Evolutionary conservation across 1,284 basidiomycete genomes (phyloP), one percentile per base, ranked within the genome.

Genomic region (Ceratobasidium sp.): DNA sequence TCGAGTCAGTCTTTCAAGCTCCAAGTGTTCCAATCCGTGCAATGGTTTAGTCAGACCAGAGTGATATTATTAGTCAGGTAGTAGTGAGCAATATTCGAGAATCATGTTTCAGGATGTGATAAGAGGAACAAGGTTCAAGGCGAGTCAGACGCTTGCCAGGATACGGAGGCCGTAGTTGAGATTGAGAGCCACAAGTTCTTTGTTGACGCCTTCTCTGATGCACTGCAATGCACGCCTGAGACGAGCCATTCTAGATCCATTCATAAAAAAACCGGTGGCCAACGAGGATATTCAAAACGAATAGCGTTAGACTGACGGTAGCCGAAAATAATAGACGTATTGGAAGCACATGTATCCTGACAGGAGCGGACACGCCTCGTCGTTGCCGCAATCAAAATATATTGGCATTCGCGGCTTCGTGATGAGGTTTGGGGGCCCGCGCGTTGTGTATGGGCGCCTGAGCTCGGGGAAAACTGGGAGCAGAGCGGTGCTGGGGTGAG

Each of bases 301-400:
- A 59, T 39, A 59, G 19, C 56, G 56, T 59, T 59, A 59, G 56
- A 29, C 54, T 58, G 3, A n/a, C 9, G 3, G 6, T 58, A 58
- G 34, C 31, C 56, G 56, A 39, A 34, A 39, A 19, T 59, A 22
- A 59, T 6, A 59, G 31, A 24, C 56, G 34, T 34, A 59, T 1
- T 2, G 14, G 41, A 59, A 71, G 56, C 68, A 49, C 68, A 48
- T 59, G 56, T 59, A 59, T 43, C 54, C 68, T 34, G 68, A 71
- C 39, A 71, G 46, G 39, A 43, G 68, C 39, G 51, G 37, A 27
- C 46, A 19, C 16, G 22, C n/a, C 41, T 69, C 54, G 48, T 24
- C 19, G 63, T 66, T 39, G 29, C n/a, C 54, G 29, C n/a, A 2
- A 27, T 7, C 43, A 16, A 1, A 9, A 39, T 34, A 39, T 51